Evolutionary conservation across 2,329 filamentous ascomycete species (phyloP).

Genomic region (Xylariaceae sp.): DNA sequence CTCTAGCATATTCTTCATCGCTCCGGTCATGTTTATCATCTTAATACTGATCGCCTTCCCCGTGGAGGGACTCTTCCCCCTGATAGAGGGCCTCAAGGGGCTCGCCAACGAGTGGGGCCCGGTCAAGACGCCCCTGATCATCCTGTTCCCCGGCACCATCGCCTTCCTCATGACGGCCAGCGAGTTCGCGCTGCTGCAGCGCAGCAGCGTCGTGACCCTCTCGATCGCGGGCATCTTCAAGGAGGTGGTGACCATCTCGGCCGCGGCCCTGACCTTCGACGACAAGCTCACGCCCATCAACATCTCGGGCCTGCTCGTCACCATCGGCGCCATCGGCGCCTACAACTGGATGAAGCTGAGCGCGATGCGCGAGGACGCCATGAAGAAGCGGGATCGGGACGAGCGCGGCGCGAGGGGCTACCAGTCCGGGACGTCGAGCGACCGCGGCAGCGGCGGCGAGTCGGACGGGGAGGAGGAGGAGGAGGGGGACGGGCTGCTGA

Average conservation of each 20-base stretch:
- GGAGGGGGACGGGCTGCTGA: conserved; percentile 37
- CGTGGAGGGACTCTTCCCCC: conserved; percentile 68
- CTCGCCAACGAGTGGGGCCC: conserved; percentile 63
- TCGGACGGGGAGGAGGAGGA: conserved; percentile 36
- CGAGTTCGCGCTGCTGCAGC: conserved; percentile 90
- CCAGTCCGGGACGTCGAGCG: conserved; percentile 27
- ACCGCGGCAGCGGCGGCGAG: conserved; percentile 29
- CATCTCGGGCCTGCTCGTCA: conserved; percentile 77
- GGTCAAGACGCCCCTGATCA: conserved; percentile 58
- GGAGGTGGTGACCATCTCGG: conserved; percentile 91
- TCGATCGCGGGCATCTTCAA: conserved; percentile 98
- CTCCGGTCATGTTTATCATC: conserved; percentile 88
- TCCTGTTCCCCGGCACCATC: conserved; percentile 83
- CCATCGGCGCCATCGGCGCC: conserved; percentile 73
- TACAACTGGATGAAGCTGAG: conserved; percentile 95
- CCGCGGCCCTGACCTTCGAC: conserved; percentile 80
- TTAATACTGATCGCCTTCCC: conserved; percentile 75
- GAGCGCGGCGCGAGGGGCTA: conserved; percentile 27
- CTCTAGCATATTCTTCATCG: conserved; percentile 94
- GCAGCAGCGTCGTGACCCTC: conserved; percentile 90
- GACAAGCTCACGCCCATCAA: conserved; percentile 85
- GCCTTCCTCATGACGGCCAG: conserved; percentile 96
- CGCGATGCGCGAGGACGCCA: conserved; percentile 80
- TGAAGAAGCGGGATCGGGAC: conserved; percentile 46
- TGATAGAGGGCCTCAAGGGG: conserved; percentile 56